Evolutionary conservation across 768 basidiomycete genomes (phyloP), one percentile per base, ranked within the genome.

Genomic region (Leccinellum rugosiceps): DNA sequence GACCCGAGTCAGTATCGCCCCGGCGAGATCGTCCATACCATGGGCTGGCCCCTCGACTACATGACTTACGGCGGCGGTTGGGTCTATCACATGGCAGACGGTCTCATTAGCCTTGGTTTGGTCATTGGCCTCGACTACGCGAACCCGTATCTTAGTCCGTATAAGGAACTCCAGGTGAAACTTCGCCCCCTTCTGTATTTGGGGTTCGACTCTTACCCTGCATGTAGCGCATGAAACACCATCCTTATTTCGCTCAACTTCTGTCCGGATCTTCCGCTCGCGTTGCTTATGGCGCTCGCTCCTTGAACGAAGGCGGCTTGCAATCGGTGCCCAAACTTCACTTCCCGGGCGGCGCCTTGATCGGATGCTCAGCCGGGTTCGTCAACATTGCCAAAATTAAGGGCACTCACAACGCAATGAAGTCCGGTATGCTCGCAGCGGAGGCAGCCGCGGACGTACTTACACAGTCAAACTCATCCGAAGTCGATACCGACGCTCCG

Each of bases 361-460:
- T 99, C 38, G 97, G 96, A 0, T 98, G 95, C 74, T 88, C 93
- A 0, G 97, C 95, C 1, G 96, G 96, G 13, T 94, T 98, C 71
- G 82, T 99, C 58, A 98, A 98, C 75, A 82, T 97, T 11, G 89
- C 95, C 14, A 98, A 97, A 75, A 98, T 99, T 75, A 98, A 98
- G 70, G 96, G 96, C 14, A 96, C 95, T 0, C 97, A 98, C 70
- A 98, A 95, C 58, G 94, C 96, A 3, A 98, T 99, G 97, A 95
- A 98, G 80, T 92, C 89, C 35, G 97, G 97, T 28, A 98, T 98
- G 89, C 79, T 98, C 19, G 96, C 94, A 28, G 96, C 93, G 1
- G 95, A 99, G 70, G 81, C 90, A 0, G 92, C 92, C 0, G 94
- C 79, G 63, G 79, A 85, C 6, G 81, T 81, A 4, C 74, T 96